A percentile compares a stretch with the other conserved stretches of the same genome.
Evolutionary conservation across 2,329 filamentous ascomycete species (phyloP).

Genomic region (Fonsecaea monophora): DNA sequence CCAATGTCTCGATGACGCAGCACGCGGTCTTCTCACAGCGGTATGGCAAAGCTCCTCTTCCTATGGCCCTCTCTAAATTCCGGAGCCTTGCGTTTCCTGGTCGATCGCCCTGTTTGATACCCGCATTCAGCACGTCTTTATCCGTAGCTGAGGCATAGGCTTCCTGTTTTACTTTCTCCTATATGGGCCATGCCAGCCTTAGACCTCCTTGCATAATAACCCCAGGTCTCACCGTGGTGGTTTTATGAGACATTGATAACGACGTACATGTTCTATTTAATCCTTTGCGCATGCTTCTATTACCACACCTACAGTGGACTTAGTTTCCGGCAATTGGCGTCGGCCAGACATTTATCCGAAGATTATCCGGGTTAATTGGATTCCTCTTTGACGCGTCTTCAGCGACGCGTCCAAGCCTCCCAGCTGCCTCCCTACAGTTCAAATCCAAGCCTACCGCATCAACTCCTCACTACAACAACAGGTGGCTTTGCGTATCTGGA

Average conservation of each 20-base stretch:
- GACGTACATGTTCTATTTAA: background rate
- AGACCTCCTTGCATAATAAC: no score
- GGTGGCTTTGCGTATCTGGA: background rate
- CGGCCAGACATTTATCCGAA: background rate
- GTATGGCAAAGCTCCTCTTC: slow-evolving; percentile 77
- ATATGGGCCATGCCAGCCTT: no score
- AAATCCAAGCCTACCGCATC: background rate
- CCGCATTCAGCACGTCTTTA: slow-evolving; percentile 64
- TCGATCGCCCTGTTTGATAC: slow-evolving; percentile 72
- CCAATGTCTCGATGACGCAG: slow-evolving; percentile 70
- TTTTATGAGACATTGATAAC: no score
- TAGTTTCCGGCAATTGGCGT: background rate
- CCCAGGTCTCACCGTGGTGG: no score
- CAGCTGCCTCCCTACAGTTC: background rate
- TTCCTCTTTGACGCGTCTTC: background rate
- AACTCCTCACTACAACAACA: background rate
- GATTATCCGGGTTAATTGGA: background rate
- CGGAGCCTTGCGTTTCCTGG: slow-evolving; percentile 64
- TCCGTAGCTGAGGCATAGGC: background rate
- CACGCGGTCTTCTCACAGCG: slow-evolving; percentile 73
- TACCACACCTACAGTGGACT: background rate
- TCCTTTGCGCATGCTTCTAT: background rate
- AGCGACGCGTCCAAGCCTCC: background rate
- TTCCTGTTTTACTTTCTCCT: background rate
- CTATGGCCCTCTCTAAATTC: slow-evolving; percentile 78